A percentile compares a stretch with the other conserved stretches of the same genome.
These are phyloP conservation scores for Corinectria fuckeliana DNA, from an alignment of 2,329 filamentous ascomycete genomes.

Conservation along the genomic window DNA sequence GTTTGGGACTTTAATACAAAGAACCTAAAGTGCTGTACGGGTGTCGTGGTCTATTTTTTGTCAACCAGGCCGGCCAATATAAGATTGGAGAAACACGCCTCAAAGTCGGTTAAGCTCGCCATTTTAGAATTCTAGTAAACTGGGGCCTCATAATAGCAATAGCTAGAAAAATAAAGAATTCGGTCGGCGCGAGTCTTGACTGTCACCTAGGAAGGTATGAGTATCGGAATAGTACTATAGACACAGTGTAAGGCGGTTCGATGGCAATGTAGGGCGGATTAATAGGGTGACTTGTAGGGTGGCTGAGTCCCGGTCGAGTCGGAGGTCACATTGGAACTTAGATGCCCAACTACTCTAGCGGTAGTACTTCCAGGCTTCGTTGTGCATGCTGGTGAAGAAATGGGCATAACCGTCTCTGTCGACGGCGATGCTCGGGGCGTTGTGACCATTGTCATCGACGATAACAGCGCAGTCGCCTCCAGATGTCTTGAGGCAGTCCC, in stretches of 20 bases:
- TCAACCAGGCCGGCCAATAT: no score
- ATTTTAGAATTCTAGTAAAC: no score
- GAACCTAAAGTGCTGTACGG: no score
- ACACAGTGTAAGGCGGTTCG: neutral
- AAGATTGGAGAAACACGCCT: no score
- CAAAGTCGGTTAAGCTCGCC: no score
- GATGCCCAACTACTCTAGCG: constrained; percentile 31
- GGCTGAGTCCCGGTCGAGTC: constrained; percentile 20
- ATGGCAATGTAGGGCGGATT: neutral
- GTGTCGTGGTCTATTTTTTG: no score
- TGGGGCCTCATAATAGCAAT: no score
- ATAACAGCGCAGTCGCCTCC: constrained; percentile 30
- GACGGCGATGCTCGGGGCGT: constrained; percentile 29
- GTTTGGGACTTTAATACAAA: no score
- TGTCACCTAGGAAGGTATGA: neutral
- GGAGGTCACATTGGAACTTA: constrained; percentile 30
- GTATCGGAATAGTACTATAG: neutral
- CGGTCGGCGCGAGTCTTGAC: no score
- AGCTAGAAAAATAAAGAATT: no score
- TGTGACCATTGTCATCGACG: constrained; percentile 32
- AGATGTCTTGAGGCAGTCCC: constrained; percentile 32
- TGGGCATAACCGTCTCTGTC: constrained; percentile 38
- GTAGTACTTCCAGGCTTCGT: constrained; percentile 36
- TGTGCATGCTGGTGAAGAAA: constrained; percentile 40
- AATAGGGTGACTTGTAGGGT: neutral